Base-by-base conservation (phyloP, 2,329 filamentous ascomycete species). In the Macroventuria anomochaeta region DNA sequence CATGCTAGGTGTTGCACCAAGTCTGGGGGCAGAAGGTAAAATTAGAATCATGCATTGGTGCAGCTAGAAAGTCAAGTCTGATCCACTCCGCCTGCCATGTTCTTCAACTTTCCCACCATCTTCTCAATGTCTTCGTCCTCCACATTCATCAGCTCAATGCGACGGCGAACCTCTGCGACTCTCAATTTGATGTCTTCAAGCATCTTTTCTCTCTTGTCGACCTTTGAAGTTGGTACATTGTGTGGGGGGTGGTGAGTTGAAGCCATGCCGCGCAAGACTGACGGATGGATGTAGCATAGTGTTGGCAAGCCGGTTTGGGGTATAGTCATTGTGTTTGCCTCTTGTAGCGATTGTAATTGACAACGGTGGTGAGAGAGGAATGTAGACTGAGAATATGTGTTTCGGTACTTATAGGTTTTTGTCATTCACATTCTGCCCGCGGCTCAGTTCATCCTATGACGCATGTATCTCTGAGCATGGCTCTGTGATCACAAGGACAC, bases 51-150 rank as follows among this genome's bases (percentile, higher is more conserved):
- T n/a, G n/a, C n/a, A n/a, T n/a, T n/a, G n/a, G n/a, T n/a, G n/a
- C n/a, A n/a, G n/a, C n/a, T n/a, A n/a, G n/a, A n/a, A n/a, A n/a
- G n/a, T n/a, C n/a, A n/a, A n/a, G n/a, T n/a, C n/a, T n/a, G n/a
- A n/a, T n/a, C n/a, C n/a, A n/a, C n/a, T n/a, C n/a, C n/a, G n/a
- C n/a, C n/a, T n/a, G n/a, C n/a, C n/a, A n/a, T n/a, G n/a, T n/a
- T n/a, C 10, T 13, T 21, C 15, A 17, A 15, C 13, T 37, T 31
- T 2, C 37, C 17, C 15, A 37, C 42, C 42, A 46, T n/a, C 23
- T 34, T 5, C 23, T 26, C 43, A 10, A 32, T 37, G 25, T 38
- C 38, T 3, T 43, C 39, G 17, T 50, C 47, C 2, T 50, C 47
- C 11, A 23, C 5, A 5, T 26, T 31, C 18, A 50, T 29, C 25